Evolutionary conservation across 2,329 filamentous ascomycete genomes (phyloP).

Genomic region (Juglanconis juglandina): DNA sequence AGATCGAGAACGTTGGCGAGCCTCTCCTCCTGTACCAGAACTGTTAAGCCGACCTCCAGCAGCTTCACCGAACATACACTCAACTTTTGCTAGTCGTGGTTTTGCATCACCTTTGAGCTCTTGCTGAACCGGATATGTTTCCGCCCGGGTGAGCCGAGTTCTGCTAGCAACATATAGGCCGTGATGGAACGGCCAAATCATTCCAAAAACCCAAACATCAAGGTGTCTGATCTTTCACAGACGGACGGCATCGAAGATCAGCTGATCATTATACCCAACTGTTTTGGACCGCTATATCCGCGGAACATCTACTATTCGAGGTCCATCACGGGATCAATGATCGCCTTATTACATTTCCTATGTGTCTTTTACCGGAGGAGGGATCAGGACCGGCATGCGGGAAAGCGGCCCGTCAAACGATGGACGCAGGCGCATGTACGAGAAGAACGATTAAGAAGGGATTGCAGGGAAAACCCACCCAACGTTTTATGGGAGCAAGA

Average conservation of each 20-base stretch:
- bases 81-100: background rate
- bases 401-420: background rate
- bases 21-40: conserved; percentile 88
- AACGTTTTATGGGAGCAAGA: background rate
- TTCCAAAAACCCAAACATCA: background rate
- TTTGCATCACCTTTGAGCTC: background rate
- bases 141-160: background rate
- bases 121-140: background rate
- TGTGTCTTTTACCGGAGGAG: background rate
- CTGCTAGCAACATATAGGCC: background rate
- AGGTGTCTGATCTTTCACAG: background rate
- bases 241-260: background rate
- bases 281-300: background rate
- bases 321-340: background rate
- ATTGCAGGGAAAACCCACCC: background rate
- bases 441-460: background rate
- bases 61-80: background rate
- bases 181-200: background rate
- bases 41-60: conserved; percentile 30
- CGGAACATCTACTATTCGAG: background rate
- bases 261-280: conserved; percentile 6
- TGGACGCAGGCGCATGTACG: background rate
- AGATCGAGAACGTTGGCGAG: conserved; percentile 97
- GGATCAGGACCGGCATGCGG: background rate
- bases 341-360: background rate